These are phyloP conservation scores for Boechera stricta DNA, from an alignment of 345 rosid genomes.

Conservation along the genomic window DNA sequence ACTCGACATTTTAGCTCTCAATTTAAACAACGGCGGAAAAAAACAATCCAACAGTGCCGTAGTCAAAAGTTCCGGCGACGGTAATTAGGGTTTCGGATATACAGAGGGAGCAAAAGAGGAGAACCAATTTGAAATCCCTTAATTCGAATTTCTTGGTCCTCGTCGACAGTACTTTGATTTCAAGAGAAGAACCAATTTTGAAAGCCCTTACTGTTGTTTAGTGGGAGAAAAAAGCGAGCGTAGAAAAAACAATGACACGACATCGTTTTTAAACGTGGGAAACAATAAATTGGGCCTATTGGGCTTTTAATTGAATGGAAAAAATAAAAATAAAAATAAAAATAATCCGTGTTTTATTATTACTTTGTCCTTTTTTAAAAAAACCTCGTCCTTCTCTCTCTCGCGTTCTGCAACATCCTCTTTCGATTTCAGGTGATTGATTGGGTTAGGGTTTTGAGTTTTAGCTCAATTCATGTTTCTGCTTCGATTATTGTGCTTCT, in stretches of 20 bases:
- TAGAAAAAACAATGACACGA: not conserved
- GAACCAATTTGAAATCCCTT: conserved; percentile 24
- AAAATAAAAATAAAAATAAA: too few relatives aligned
- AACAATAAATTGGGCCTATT: conserved; percentile 12
- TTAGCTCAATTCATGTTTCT: conserved; percentile 17
- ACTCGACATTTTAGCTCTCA: conserved; percentile 50
- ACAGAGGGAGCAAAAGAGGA: conserved; percentile 1
- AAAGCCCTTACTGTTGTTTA: conserved; percentile 29
- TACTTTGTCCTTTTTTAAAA: too few relatives aligned
- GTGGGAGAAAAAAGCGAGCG: conserved; percentile 35
- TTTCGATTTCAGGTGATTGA: conserved; percentile 46
- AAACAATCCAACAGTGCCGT: not conserved
- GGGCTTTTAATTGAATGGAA: conserved; percentile 23
- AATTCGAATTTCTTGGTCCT: conserved; percentile 3
- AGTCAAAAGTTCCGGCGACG: conserved; percentile 30
- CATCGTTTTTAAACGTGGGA: not conserved
- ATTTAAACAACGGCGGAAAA: not conserved
- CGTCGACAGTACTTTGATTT: conserved; percentile 1
- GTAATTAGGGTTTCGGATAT: conserved; percentile 28
- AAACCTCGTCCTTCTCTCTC: conserved; percentile 8
- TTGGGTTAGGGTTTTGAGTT: conserved; percentile 42
- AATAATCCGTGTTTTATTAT: too few relatives aligned
- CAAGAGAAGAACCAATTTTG: conserved; percentile 27
- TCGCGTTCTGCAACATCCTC: conserved; percentile 32
- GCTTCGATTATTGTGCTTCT: conserved; percentile 9